Conservation (phyloP, 306 rosid species). For the Quillaja saponaria region DNA sequence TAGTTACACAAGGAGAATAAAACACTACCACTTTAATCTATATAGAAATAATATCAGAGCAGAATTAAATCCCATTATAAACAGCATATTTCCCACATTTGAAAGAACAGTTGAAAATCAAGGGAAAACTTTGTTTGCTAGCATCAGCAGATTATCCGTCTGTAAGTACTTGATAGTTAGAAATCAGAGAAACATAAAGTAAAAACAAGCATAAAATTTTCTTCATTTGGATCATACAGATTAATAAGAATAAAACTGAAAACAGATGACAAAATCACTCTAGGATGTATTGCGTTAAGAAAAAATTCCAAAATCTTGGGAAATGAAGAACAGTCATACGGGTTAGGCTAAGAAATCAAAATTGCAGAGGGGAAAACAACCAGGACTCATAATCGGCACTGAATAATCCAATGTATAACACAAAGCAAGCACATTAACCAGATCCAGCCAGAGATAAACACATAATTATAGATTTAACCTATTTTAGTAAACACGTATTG, state of each 20-base stretch:
- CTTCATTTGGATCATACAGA: not conserved
- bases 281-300: slow-evolving; percentile 6
- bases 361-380: not conserved
- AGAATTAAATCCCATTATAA: not conserved
- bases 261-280: slow-evolving; percentile 1
- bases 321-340: not conserved
- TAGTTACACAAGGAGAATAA: not conserved
- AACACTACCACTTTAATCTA: not conserved
- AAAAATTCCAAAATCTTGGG: not conserved
- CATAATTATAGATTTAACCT: slow-evolving; percentile 13
- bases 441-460: slow-evolving; percentile 29
- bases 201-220: slow-evolving; percentile 5
- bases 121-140: not conserved
- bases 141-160: slow-evolving; percentile 11
- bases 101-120: not conserved
- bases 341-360: not conserved
- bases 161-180: slow-evolving; percentile 7
- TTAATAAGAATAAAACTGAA: too few species aligned
- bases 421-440: slow-evolving; percentile 14
- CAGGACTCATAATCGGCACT: slow-evolving; percentile 13
- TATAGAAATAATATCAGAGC: not conserved
- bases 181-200: not conserved
- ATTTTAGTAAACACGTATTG: slow-evolving; percentile 17
- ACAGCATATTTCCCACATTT: not conserved
- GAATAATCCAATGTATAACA: slow-evolving; percentile 25